Base-by-base conservation (phyloP, 306 rosid species). In the Crotalaria pallida region DNA sequence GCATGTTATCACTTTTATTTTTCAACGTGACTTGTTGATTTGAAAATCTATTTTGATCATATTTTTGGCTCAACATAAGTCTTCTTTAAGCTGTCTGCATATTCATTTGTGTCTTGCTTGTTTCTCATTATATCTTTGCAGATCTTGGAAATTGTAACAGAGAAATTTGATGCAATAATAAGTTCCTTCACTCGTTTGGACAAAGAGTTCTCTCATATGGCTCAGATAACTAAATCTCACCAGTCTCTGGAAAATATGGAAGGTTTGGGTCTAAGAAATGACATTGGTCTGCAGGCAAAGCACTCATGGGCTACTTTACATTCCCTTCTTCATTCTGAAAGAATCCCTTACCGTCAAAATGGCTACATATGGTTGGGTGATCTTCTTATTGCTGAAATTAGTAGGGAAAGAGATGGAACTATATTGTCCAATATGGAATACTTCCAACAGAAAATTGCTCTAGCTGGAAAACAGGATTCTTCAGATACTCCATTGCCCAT, bases 241-340 rank as follows among this genome's bases (percentile, higher is more conserved):
- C 86, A 84, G 82, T 76, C 83, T 77, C 69, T 87, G 77, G 92
- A 87, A 72, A 81, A 85, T 82, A 82, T 94, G 75, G 89, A 90
- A 69, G 84, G 79, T 27, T 73, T 71, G 50, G 77, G 59, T 74
- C 71, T 74, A 58, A 81, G 84, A 79, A 91, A 88, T 79, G 92
- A 83, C 74, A 85, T 79, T 75, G 86, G 79, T 80, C 77, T 82
- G 85, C 79, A 82, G 68, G 88, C 87, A 41, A 84, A 90, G 71
- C 88, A 84, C 27, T 73, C 99, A 38, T 95, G 99, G 97, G 82
- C 90, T 71, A 85, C 91, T 82, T 81, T 95, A 67, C 99, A 95
- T 86, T 91, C 99, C 33, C 97, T 95, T 76, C 87, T 91, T 79
- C 99, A 95, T 84, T 95, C 99, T 49, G 96, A 86, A 59, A 89